Conservation (phyloP, 805 yeast genomes). For the Lipomyces yamanashiensis region DNA sequence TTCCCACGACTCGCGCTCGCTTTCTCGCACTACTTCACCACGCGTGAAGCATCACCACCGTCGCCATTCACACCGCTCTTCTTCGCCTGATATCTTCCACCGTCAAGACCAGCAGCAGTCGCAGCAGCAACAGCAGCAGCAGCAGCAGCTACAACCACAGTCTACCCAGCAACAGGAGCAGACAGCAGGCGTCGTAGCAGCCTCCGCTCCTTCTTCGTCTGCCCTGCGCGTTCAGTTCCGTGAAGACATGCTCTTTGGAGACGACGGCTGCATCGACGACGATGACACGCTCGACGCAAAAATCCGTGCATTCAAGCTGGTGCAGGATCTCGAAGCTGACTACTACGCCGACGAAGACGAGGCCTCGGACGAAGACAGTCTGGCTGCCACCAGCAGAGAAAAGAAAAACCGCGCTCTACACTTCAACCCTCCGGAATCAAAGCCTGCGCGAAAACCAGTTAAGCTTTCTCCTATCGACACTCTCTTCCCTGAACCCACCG, state of each 20-base stretch:
- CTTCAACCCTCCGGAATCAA: not conserved
- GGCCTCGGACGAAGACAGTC: constrained; percentile 5
- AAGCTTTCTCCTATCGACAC: constrained; percentile 7
- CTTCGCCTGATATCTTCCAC: constrained; percentile 1
- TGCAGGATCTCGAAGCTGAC: constrained; percentile 9
- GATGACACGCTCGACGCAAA: constrained; percentile 15
- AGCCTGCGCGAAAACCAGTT: not conserved
- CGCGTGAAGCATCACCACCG: not conserved
- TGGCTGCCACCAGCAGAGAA: not conserved
- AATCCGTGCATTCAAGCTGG: not conserved
- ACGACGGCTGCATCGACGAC: constrained; percentile 21
- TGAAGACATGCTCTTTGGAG: constrained; percentile 17
- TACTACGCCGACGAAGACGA: constrained; percentile 23
- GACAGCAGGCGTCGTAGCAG: constrained; percentile 5
- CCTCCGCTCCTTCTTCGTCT: not conserved
- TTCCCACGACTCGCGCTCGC: not conserved
- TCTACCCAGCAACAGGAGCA: not conserved
- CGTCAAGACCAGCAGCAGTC: not conserved
- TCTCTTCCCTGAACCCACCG: constrained; percentile 4
- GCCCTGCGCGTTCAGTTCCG: constrained; percentile 22
- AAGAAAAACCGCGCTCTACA: not conserved
- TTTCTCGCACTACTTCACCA: not conserved
- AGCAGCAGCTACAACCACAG: not conserved
- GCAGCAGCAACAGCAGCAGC: too few species aligned
- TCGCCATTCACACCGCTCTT: not conserved